Evolutionary conservation across 129 eudicot species (phyloP).

Genomic region (Lactuca saligna): DNA sequence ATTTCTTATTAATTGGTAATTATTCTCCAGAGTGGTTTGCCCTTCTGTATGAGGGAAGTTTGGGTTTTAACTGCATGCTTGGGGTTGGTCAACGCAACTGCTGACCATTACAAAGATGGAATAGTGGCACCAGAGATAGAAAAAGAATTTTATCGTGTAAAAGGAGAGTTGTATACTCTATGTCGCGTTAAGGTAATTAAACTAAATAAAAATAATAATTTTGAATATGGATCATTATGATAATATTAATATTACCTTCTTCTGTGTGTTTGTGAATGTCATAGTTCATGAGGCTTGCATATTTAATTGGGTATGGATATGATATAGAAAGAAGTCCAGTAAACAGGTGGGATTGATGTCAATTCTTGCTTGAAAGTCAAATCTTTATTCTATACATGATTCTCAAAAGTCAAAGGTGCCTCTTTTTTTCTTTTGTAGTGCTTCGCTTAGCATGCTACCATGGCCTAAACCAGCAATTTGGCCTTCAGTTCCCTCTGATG

Average conservation of each 20-base stretch:
- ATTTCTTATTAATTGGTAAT: conserved; percentile 4
- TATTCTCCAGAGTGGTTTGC: conserved; percentile 58
- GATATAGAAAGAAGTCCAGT: conserved; percentile 90
- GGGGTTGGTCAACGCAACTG: conserved; percentile 69
- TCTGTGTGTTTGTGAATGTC: conserved; percentile 20
- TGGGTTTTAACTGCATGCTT: conserved; percentile 89
- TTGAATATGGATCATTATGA: too few relatives aligned
- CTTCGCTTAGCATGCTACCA: conserved; percentile 92
- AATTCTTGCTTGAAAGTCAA: conserved; percentile 3
- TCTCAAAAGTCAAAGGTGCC: neutral
- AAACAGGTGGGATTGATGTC: conserved; percentile 59
- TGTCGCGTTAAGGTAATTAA: conserved; percentile 76
- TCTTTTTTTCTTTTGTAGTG: conserved; percentile 41
- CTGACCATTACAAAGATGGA: conserved; percentile 63
- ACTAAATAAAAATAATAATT: neutral
- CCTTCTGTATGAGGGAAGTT: conserved; percentile 87
- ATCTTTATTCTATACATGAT: neutral
- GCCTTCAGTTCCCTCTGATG: conserved; percentile 85
- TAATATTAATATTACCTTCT: too few relatives aligned
- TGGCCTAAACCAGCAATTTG: conserved; percentile 94
- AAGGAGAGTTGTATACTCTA: conserved; percentile 72
- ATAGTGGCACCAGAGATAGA: conserved; percentile 67
- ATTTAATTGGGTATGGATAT: conserved; percentile 75
- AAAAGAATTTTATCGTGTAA: conserved; percentile 89
- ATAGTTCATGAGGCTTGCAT: conserved; percentile 97